Percentiles rank a stretch among this genome's conserved stretches.
Conservation (phyloP, 441 rosid species). For the Sinapis alba region DNA sequence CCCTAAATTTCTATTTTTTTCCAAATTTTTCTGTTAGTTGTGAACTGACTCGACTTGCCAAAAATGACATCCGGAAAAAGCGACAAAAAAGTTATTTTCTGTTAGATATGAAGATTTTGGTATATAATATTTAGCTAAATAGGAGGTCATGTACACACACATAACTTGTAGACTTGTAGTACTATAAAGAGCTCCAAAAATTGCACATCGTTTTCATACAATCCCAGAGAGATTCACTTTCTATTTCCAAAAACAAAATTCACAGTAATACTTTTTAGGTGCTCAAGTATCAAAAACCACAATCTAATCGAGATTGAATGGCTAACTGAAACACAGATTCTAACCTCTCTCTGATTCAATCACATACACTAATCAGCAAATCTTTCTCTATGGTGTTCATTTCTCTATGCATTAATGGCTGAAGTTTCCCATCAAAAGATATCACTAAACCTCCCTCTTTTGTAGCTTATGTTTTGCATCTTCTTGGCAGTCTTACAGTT, state of each 20-base stretch:
- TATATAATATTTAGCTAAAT: neutral
- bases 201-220: neutral
- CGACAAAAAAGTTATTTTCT: neutral
- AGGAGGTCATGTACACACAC: neutral
- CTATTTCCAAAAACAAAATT: slow-evolving; percentile 23
- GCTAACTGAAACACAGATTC: slow-evolving; percentile 17
- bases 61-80: neutral
- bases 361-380: slow-evolving; percentile 26
- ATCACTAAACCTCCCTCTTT: slow-evolving; percentile 68
- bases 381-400: slow-evolving; percentile 59
- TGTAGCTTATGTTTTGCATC: slow-evolving; percentile 57
- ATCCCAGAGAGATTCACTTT: neutral
- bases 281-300: neutral
- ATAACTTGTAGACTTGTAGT: slow-evolving; percentile 19
- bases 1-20: slow-evolving; percentile 52
- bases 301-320: neutral
- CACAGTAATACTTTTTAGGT: slow-evolving; percentile 16
- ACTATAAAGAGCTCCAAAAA: slow-evolving; percentile 7
- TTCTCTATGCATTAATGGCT: slow-evolving; percentile 63
- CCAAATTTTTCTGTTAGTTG: neutral
- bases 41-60: neutral
- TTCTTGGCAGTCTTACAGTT: slow-evolving; percentile 49
- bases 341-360: slow-evolving; percentile 12
- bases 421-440: slow-evolving; percentile 64
- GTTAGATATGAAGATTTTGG: neutral